Base-by-base conservation (phyloP, 305 asterid genomes). In the Solanum aculeatissimum region DNA sequence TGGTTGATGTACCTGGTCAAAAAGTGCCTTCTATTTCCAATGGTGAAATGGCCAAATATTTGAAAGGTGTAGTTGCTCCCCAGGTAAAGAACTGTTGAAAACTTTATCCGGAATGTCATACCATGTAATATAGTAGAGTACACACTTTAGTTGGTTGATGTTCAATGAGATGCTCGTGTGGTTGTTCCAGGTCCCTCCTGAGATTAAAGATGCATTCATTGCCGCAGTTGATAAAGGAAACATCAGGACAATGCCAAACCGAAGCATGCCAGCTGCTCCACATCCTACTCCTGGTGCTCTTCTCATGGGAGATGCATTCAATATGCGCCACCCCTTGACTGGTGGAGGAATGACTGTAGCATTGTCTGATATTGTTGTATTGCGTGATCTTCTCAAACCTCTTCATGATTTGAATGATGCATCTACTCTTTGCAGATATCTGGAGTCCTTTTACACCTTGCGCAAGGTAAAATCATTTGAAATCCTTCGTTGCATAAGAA, bases 271-370 rank as follows among this genome's bases (percentile, higher is more conserved):
- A 6, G 98, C 98, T 47, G 92, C 93, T 47, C 98, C 98, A 82
- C 97, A 91, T 70, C 98, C 98, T 0, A 94, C 98, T 77, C 97
- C 98, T 0, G 98, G 98, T 68, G 98, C 98, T 69, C 86, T 95
- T 86, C 95, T 95, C 60, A 91, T 95, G 97, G 98, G 98, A 10
- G 98, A 95, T 84, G 98, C 98, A 29, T 95, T 95, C 88, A 95
- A 95, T 88, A 95, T 95, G 98, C 95, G 98, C 60, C 98, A 95
- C 79, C 98, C 98, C 18, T 88, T 94, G 87, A 95, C 98, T 2
- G 98, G 98, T 35, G 98, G 98, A 77, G 98, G 98, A 88, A 94
- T 95, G 98, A 95, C 98, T 0, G 98, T 95, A 4, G 98, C 98
- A 3, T 83, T 95, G 79, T 95, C 98, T 2, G 98, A 95, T 83